phyloP scores from a whole-genome alignment of 176 grass and related monocot genomes.

The Ananas comosus region DNA sequence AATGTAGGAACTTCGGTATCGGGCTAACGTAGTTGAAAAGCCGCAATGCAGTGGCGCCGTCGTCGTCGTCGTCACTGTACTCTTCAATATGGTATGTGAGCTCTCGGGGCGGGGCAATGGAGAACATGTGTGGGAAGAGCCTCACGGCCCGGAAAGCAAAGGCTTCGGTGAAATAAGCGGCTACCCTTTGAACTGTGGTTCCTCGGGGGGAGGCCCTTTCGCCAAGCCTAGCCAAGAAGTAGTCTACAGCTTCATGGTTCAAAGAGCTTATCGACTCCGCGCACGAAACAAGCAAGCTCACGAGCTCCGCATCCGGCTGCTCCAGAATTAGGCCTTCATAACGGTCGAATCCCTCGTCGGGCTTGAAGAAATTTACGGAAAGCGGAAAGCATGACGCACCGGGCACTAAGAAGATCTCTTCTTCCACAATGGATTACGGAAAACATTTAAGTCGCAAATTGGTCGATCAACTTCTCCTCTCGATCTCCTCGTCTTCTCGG shows the following conservation, averaged over 20 bases:
- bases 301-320: slow-evolving; percentile 28
- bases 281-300: slow-evolving; percentile 52
- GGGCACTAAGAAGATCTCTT: slow-evolving; percentile 67
- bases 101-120: slow-evolving; percentile 44
- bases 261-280: slow-evolving; percentile 47
- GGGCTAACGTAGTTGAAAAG: slow-evolving; percentile 64
- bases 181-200: slow-evolving; percentile 60
- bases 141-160: slow-evolving; percentile 49
- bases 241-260: slow-evolving; percentile 59
- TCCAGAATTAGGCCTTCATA: slow-evolving; percentile 26
- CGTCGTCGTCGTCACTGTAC: slow-evolving; percentile 22
- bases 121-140: slow-evolving; percentile 61
- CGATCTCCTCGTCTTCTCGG: slow-evolving; percentile 58
- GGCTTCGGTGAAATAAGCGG: slow-evolving; percentile 78
- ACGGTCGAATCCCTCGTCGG: slow-evolving; percentile 30
- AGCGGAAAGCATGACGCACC: slow-evolving; percentile 57
- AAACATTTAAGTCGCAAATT: slow-evolving; percentile 49
- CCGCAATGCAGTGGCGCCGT: slow-evolving; percentile 51
- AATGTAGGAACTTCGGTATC: slow-evolving; percentile 78
- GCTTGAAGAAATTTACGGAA: slow-evolving; percentile 25
- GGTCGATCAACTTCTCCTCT: slow-evolving; percentile 23
- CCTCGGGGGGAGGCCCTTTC: slow-evolving; percentile 56
- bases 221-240: slow-evolving; percentile 65
- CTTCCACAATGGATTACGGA: slow-evolving; percentile 53
- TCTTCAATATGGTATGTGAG: slow-evolving; percentile 34